Evolutionary conservation across 1,284 basidiomycete species (phyloP).

Genomic region (Nidula niveotomentosa): DNA sequence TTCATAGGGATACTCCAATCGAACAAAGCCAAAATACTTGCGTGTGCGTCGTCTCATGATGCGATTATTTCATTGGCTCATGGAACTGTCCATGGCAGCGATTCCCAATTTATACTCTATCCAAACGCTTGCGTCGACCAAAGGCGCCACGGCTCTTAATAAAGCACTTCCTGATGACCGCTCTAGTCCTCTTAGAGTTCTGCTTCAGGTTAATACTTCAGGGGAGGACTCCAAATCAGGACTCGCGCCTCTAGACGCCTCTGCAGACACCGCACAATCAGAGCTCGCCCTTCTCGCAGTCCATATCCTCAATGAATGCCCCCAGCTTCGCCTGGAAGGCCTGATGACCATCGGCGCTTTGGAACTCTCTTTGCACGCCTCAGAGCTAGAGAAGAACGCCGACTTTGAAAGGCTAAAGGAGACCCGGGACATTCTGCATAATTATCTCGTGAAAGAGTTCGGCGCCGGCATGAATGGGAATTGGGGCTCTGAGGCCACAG

Average conservation of each 20-base stretch:
- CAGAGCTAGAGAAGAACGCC: conserved; percentile 68
- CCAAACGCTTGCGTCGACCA: conserved; percentile 89
- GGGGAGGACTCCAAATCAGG: conserved; percentile 91
- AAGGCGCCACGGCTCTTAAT: conserved; percentile 84
- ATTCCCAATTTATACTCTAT: conserved; percentile 89
- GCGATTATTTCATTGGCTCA: not conserved
- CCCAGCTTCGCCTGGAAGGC: conserved; percentile 75
- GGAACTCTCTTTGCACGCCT: conserved; percentile 59
- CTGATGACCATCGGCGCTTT: conserved; percentile 97
- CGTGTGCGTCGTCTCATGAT: conserved; percentile 51
- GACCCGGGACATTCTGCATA: conserved; percentile 61
- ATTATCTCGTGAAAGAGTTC: conserved; percentile 36
- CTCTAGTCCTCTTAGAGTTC: conserved; percentile 64
- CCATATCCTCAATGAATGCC: conserved; percentile 75
- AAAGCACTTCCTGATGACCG: conserved; percentile 64
- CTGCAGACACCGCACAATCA: conserved; percentile 30
- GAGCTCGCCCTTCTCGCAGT: conserved; percentile 70
- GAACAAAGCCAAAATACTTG: conserved; percentile 93
- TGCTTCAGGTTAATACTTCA: conserved; percentile 95
- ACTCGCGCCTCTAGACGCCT: conserved; percentile 54
- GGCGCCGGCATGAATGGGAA: conserved; percentile 22
- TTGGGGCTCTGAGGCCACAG: conserved; percentile 52
- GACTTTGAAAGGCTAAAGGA: conserved; percentile 79
- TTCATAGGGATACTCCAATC: conserved; percentile 96
- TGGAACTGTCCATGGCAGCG: conserved; percentile 39